phyloP scores from a whole-genome alignment of 441 rosid genomes.

The Gossypium aridum region DNA sequence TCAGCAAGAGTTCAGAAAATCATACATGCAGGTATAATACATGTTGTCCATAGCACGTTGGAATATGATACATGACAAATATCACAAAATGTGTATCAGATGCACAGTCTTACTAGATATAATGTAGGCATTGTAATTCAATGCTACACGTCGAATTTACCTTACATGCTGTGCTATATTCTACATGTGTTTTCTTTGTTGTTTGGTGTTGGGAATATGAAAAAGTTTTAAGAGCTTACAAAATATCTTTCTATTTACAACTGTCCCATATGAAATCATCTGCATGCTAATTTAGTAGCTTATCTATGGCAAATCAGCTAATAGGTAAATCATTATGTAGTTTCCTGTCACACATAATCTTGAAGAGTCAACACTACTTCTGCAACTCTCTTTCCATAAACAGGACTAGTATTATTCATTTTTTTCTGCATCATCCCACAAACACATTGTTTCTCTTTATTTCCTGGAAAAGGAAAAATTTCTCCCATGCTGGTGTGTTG shows the following conservation, averaged over 20 bases:
- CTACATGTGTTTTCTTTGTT: neutral
- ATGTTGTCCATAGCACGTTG: neutral
- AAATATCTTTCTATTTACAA: neutral
- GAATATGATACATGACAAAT: neutral
- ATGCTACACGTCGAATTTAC: neutral
- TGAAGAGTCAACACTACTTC: neutral
- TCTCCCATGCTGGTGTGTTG: neutral
- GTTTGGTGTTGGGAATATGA: neutral
- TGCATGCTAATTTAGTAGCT: neutral
- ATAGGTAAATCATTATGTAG: neutral
- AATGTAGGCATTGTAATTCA: neutral
- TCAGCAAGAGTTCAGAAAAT: slow-evolving; percentile 71
- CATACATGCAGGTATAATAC: slow-evolving; percentile 51
- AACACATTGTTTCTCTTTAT: neutral
- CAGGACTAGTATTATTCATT: neutral
- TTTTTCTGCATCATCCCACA: neutral
- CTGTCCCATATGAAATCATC: neutral
- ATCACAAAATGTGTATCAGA: neutral
- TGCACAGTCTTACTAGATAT: neutral
- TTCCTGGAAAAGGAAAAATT: neutral
- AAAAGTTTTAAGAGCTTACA: neutral
- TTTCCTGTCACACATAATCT: neutral
- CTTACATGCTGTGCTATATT: neutral
- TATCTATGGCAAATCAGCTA: neutral
- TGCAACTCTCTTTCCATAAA: neutral